phyloP scores from a whole-genome alignment of 495 filamentous ascomycete species.

The Antarctomyces pellizariae region DNA sequence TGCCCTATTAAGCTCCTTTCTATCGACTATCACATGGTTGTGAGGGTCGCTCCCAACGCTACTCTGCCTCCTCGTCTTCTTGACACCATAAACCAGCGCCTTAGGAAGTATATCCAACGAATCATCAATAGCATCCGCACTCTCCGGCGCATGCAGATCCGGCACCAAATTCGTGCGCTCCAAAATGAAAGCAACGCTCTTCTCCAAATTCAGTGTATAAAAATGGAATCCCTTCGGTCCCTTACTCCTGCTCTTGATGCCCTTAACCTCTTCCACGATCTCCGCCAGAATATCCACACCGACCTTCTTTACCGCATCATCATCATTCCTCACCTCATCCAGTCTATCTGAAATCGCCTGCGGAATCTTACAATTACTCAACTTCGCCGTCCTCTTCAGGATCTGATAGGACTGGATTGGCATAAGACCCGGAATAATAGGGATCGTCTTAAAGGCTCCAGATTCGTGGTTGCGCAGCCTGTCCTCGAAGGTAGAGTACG shows the following conservation, averaged over 20 bases:
- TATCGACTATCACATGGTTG: constrained; percentile 64
- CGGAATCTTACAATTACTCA: constrained; percentile 72
- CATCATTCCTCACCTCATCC: constrained; percentile 64
- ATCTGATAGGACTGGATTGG: constrained; percentile 95
- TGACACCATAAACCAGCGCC: no score
- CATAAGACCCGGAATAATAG: constrained; percentile 90
- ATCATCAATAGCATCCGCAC: no score
- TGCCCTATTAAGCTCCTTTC: constrained; percentile 23
- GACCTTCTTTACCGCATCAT: constrained; percentile 67
- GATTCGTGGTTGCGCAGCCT: constrained; percentile 61
- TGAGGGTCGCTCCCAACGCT: constrained; percentile 41
- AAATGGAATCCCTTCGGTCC: constrained; percentile 75
- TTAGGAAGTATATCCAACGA: no score
- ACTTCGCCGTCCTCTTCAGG: constrained; percentile 80
- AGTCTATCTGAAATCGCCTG: constrained; percentile 40
- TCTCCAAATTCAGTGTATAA: constrained; percentile 92
- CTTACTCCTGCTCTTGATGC: constrained; percentile 25
- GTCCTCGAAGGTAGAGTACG: constrained; percentile 58
- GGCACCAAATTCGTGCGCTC: constrained; percentile 47
- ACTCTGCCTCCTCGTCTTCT: constrained; percentile 16
- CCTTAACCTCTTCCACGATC: constrained; percentile 44
- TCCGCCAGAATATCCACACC: constrained; percentile 51
- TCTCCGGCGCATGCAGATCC: constrained; percentile 13
- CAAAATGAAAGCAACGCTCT: constrained; percentile 80
- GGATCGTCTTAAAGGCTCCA: constrained; percentile 65